Base-by-base conservation (phyloP, 345 rosid species). In the Pseudoturritis turrita region DNA sequence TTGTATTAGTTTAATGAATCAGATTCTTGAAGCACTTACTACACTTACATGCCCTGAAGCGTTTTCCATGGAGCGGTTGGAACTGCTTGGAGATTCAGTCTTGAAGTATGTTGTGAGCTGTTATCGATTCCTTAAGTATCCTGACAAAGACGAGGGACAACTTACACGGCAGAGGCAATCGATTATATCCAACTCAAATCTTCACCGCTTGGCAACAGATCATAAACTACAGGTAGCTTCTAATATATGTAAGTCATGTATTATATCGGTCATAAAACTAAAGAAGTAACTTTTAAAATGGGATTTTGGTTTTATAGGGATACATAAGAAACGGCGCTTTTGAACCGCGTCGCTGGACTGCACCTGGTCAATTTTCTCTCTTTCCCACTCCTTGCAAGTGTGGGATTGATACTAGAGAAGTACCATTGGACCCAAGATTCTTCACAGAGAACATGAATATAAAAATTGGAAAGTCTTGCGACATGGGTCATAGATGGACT, bases 41-140 rank as follows among this genome's bases (percentile, higher is more conserved):
- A 83, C 96, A 26, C 81, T 80, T 33, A 77, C 89, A 81, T 83
- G 90, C 72, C 72, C 83, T 51, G 96, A 94, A 79, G 71, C 71
- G 11, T 91, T 91, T 83, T 94, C 98, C 26, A 82, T 91, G 95
- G 98, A 94, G 81, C 85, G 98, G n/a, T 68, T 94, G 82, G 98
- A 91, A 79, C 78, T 91, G 73, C 95, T 94, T 4, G 98, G 98
- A n/a, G 98, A 94, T 80, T 94, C 98, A 4, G 88, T 91, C 60
- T 76, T 94, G 43, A 94, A 91, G 81, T 94, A 88, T 81, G 86
- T 82, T 47, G 87, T 83, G 52, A 87, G 96, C 77, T 89, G 89
- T 73, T 71, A 85, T 73, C 83, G 88, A 54, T 94, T 76, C 81
- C 87, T 94, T 56, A 88, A 69, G 67, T 74, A 87, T 79, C 89